Evolutionary conservation across 345 rosid species (phyloP).

Genomic region (Alliaria petiolata): DNA sequence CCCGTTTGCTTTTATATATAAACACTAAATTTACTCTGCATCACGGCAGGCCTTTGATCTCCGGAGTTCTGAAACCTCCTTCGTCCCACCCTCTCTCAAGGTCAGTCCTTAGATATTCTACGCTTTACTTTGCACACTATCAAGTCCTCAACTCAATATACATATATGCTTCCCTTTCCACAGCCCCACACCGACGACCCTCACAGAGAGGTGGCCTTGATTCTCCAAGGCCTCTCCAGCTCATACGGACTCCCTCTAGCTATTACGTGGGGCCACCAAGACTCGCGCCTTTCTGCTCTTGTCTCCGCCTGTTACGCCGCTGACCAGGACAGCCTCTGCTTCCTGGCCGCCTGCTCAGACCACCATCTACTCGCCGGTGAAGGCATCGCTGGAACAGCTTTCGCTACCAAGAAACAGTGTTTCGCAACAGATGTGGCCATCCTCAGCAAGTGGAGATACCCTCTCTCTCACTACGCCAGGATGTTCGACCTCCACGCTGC

Average conservation of each 20-base stretch:
- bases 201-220: constrained; percentile 45
- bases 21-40: too few relatives aligned
- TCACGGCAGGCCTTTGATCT: constrained; percentile 71
- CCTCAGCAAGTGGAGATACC: constrained; percentile 64
- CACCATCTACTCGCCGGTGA: constrained; percentile 63
- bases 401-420: constrained; percentile 50
- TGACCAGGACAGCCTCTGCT: constrained; percentile 37
- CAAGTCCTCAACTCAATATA: constrained; percentile 20
- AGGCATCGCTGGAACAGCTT: constrained; percentile 80
- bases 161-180: constrained; percentile 9
- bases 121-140: not conserved
- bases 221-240: constrained; percentile 55
- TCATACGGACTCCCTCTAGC: constrained; percentile 62
- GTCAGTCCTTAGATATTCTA: constrained; percentile 2
- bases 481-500: constrained; percentile 68
- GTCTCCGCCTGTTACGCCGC: constrained; percentile 61
- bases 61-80: constrained; percentile 53
- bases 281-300: constrained; percentile 50
- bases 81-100: constrained; percentile 34
- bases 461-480: constrained; percentile 82
- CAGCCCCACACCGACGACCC: constrained; percentile 51
- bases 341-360: constrained; percentile 69
- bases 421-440: constrained; percentile 57
- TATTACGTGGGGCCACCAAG: constrained; percentile 73
- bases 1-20: constrained; percentile 4